These are phyloP conservation scores for Colletotrichum graminicola DNA, from an alignment of 2,329 filamentous ascomycete species.

Conservation along the genomic window DNA sequence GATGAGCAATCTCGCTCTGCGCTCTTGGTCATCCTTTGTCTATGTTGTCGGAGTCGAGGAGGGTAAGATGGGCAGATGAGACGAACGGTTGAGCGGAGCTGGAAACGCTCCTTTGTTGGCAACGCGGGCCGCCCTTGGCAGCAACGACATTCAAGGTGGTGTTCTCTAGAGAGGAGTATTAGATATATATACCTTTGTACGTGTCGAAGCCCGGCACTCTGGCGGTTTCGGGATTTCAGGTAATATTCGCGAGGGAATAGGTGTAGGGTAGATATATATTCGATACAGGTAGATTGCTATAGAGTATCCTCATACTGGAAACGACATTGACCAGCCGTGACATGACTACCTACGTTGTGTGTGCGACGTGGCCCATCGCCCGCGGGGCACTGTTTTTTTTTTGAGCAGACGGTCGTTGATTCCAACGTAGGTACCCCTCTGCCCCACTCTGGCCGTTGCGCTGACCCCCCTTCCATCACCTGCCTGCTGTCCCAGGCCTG, in stretches of 20 bases:
- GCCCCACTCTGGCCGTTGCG: slow-evolving; percentile 4
- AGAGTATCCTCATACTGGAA: background rate
- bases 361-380: slow-evolving; percentile 9
- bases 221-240: background rate
- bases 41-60: background rate
- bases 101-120: background rate
- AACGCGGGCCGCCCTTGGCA: slow-evolving; percentile 76
- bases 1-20: background rate
- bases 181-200: background rate
- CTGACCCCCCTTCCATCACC: background rate
- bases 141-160: slow-evolving; percentile 84
- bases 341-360: slow-evolving; percentile 9
- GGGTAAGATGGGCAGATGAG: background rate
- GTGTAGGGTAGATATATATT: too few relatives aligned
- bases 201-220: slow-evolving; percentile 12
- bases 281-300: too few relatives aligned
- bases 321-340: slow-evolving; percentile 10
- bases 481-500: background rate
- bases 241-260: background rate
- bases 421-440: slow-evolving; percentile 1
- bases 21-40: background rate
- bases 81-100: background rate
- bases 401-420: too few relatives aligned
- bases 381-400: too few relatives aligned
- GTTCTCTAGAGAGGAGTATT: slow-evolving; percentile 53